These are phyloP conservation scores for Ramichloridium luteum DNA, from an alignment of 2,329 filamentous ascomycete species.

Conservation along the genomic window DNA sequence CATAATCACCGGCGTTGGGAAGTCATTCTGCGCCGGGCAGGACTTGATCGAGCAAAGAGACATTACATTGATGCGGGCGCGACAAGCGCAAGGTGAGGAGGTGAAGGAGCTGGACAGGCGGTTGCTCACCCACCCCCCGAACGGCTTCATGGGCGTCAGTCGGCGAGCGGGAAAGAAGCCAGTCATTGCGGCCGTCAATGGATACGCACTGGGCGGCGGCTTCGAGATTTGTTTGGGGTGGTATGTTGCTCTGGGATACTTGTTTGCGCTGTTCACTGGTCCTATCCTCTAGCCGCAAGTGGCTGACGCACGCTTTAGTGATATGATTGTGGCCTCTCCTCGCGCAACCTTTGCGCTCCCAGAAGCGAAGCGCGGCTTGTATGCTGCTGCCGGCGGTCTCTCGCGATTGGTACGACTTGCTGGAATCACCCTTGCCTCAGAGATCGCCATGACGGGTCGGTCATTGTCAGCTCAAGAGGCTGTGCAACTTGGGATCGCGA, in stretches of 20 bases:
- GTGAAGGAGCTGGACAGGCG: conserved; percentile 12
- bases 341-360: conserved; percentile 42
- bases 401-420: conserved; percentile 39
- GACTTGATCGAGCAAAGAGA: conserved; percentile 40
- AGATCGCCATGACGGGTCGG: conserved; percentile 38
- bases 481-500: conserved; percentile 30
- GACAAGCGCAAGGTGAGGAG: conserved; percentile 4
- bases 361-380: conserved; percentile 44
- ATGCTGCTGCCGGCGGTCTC: conserved; percentile 41
- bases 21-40: conserved; percentile 44
- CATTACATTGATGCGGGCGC: conserved; percentile 14
- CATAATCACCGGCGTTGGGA: conserved; percentile 41
- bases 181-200: conserved; percentile 48
- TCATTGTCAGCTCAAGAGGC: conserved; percentile 35
- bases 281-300: conserved; percentile 44
- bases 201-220: conserved; percentile 44
- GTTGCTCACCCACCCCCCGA: conserved; percentile 16
- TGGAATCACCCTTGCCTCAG: conserved; percentile 37
- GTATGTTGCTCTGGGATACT: conserved; percentile 24
- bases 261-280: conserved; percentile 41
- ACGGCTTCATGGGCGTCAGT: conserved; percentile 45
- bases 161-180: conserved; percentile 48
- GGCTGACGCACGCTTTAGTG: no score
- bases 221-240: conserved; percentile 46
- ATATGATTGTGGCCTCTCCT: conserved; percentile 42